Evolutionary conservation across 1,284 basidiomycete genomes (phyloP).

Genomic region (Rhodofomes roseus): DNA sequence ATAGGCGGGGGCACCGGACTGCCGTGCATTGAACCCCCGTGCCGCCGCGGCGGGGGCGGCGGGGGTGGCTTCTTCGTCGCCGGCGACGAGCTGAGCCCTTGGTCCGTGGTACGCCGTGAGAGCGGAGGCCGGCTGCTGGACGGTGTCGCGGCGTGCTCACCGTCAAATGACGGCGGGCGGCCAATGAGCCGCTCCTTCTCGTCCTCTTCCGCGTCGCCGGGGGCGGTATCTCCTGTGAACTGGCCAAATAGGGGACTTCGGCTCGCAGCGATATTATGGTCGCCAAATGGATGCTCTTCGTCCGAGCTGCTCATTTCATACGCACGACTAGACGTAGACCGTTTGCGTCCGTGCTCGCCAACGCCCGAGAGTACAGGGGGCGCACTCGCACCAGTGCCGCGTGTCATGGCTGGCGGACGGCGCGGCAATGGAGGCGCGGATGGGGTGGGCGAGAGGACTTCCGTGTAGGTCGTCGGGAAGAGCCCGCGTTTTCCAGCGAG

Average conservation of each 20-base stretch:
- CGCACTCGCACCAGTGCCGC: constrained; percentile 15
- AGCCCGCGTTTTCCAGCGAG: constrained; percentile 63
- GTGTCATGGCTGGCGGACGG: constrained; percentile 14
- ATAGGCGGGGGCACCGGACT: constrained; percentile 11
- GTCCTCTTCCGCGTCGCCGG: constrained; percentile 19
- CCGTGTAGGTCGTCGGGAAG: constrained; percentile 75
- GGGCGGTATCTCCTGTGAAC: constrained; percentile 15
- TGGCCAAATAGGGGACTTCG: constrained; percentile 42
- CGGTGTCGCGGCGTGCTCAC: constrained; percentile 8
- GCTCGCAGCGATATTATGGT: constrained; percentile 37
- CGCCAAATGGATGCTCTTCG: constrained; percentile 38
- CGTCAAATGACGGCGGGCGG: constrained; percentile 11
- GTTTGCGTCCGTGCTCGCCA: neutral
- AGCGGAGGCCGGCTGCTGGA: constrained; percentile 5
- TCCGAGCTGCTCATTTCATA: constrained; percentile 34
- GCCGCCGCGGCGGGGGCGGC: constrained; percentile 26
- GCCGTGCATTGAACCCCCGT: constrained; percentile 10
- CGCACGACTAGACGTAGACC: neutral
- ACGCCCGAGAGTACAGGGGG: constrained; percentile 4
- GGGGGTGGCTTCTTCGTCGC: constrained; percentile 26
- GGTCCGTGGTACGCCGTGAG: constrained; percentile 9
- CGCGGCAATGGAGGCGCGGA: constrained; percentile 29
- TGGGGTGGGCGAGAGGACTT: constrained; percentile 36
- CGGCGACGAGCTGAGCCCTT: neutral
- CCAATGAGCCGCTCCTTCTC: constrained; percentile 16